Conservation (phyloP, 192 early-diverging fungal species). For the Kickxella alabastrina region DNA sequence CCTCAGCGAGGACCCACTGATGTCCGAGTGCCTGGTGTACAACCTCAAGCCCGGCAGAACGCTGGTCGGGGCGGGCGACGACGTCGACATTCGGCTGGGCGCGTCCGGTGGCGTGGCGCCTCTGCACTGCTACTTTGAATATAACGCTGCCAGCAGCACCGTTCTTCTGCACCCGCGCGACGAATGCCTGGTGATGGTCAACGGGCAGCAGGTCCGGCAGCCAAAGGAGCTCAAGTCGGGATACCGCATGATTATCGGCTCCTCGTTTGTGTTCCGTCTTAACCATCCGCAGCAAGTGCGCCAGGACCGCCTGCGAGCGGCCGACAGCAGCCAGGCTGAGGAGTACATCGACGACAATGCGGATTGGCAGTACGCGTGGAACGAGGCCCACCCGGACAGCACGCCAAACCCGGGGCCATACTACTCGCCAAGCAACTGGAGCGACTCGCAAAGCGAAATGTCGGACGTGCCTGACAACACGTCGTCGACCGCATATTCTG, state of each 20-base stretch:
- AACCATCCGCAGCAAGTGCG: conserved; percentile 80
- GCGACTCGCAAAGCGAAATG: conserved; percentile 32
- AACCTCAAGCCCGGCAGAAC: conserved; percentile 73
- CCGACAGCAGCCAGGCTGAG: conserved; percentile 14
- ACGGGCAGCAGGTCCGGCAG: conserved; percentile 63
- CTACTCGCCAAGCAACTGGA: conserved; percentile 31
- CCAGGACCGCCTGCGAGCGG: conserved; percentile 14
- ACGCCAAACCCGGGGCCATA: not conserved
- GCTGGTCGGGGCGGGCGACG: conserved; percentile 55
- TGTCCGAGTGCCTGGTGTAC: conserved; percentile 90
- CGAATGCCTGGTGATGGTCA: conserved; percentile 71
- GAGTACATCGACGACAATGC: conserved; percentile 41
- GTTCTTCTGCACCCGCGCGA: conserved; percentile 22
- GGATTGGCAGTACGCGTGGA: conserved; percentile 76
- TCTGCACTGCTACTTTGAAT: conserved; percentile 74
- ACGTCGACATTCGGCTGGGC: conserved; percentile 54
- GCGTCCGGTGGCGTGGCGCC: conserved; percentile 59
- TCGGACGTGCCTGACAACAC: conserved; percentile 6
- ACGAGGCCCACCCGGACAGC: conserved; percentile 61
- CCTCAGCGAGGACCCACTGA: conserved; percentile 82
- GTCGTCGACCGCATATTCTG: conserved; percentile 3
- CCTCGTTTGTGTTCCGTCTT: conserved; percentile 78
- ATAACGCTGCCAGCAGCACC: conserved; percentile 15
- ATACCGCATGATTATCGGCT: conserved; percentile 75
- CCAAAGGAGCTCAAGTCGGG: conserved; percentile 62